These are phyloP conservation scores for Colletotrichum acutatum DNA, from an alignment of 2,329 filamentous ascomycete genomes.

Conservation along the genomic window DNA sequence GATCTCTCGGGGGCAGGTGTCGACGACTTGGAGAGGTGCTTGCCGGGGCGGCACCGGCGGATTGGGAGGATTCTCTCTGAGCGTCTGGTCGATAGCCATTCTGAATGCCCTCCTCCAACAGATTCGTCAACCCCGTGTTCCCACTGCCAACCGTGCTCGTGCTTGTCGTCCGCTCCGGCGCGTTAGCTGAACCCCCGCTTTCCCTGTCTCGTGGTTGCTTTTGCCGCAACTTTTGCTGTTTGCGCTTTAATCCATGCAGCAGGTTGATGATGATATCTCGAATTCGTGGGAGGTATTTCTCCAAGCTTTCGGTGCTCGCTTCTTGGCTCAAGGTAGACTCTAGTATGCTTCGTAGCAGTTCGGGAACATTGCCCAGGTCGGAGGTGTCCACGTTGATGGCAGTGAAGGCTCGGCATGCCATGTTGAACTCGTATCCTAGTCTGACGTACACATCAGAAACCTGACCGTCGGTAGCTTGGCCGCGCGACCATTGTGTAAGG, in stretches of 20 bases:
- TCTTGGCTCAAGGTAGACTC: conserved; percentile 97
- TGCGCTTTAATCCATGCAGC: conserved; percentile 94
- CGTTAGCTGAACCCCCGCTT: conserved; percentile 51
- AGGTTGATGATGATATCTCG: conserved; percentile 99
- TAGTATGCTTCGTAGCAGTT: conserved; percentile 87
- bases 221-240: conserved; percentile 87
- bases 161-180: conserved; percentile 65
- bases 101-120: conserved; percentile 70
- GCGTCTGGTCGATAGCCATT: conserved; percentile 58
- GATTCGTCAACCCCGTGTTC: conserved; percentile 66
- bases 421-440: conserved; percentile 98
- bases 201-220: conserved; percentile 69
- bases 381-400: conserved; percentile 96
- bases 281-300: conserved; percentile 93
- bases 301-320: conserved; percentile 91
- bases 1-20: conserved; percentile 59
- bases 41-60: conserved; percentile 23
- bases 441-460: conserved; percentile 99
- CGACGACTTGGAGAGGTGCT: conserved; percentile 61
- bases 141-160: conserved; percentile 68
- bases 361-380: conserved; percentile 94
- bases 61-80: conserved; percentile 36
- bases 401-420: conserved; percentile 95
- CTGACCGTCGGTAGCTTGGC: conserved; percentile 89
- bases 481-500: conserved; percentile 95